Conservation (phyloP, 2,329 filamentous ascomycete genomes). For the Ceratocystis cacaofunesta region DNA sequence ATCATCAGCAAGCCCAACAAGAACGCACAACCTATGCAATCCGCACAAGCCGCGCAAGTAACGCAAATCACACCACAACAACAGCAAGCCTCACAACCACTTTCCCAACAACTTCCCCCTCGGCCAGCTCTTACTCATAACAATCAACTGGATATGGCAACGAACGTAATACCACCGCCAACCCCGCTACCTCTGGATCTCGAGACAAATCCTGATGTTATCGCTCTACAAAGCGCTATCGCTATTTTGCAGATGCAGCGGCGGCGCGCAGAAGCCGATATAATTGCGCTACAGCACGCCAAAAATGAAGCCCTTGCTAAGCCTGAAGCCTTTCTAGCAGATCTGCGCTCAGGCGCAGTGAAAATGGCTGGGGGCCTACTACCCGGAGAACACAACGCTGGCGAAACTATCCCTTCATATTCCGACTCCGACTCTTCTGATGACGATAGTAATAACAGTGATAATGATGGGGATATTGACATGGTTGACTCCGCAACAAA, state of each 20-base stretch:
- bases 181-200: constrained; percentile 41
- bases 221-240: constrained; percentile 74
- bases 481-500: constrained; percentile 11
- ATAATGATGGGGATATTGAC: constrained; percentile 18
- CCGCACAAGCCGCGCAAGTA: constrained; percentile 11
- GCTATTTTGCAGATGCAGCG: constrained; percentile 77
- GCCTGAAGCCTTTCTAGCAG: constrained; percentile 55
- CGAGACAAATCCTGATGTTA: constrained; percentile 63
- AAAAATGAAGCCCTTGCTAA: constrained; percentile 57
- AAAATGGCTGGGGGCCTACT: constrained; percentile 26
- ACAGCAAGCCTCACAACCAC: neutral
- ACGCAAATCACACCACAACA: constrained; percentile 16
- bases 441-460: constrained; percentile 22
- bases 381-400: constrained; percentile 8
- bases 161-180: constrained; percentile 30
- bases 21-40: neutral
- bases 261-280: constrained; percentile 60
- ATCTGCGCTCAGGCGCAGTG: constrained; percentile 49
- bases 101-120: constrained; percentile 21
- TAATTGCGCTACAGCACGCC: constrained; percentile 51
- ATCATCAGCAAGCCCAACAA: constrained; percentile 8
- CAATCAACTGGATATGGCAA: constrained; percentile 26
- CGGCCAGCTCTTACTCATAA: constrained; percentile 32
- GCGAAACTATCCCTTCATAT: constrained; percentile 15
- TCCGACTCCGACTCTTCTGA: constrained; percentile 20